Evolutionary conservation across 306 rosid genomes (phyloP), one percentile per base, ranked within the genome.

Genomic region (Chamaecrista fasciculata): DNA sequence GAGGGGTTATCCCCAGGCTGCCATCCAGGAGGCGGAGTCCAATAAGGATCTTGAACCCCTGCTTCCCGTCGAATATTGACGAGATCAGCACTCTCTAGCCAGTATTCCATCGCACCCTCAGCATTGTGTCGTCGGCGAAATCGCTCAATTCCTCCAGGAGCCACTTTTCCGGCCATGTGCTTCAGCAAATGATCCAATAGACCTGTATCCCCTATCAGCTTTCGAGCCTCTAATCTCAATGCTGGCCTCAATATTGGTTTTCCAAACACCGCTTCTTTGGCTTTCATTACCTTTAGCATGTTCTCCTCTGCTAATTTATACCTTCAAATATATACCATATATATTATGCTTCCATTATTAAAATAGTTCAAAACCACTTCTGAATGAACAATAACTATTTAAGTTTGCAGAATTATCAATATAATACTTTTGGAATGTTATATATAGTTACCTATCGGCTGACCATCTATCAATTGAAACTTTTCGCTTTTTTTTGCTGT

Each of bases 11-110:
- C 97, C 28, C 99, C 97, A 14, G 78, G 85, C 72, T 69, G 81
- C 99, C 99, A 94, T 12, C 95, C 97, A 8, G 81, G 83, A 11
- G 87, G 92, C 4, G 99, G 99, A 33, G 81, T 88, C 99, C 99
- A 94, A 42, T 85, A 88, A 47, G 95, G 81, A 71, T 94, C 99
- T 58, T 84, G 84, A 20, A 94, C 81, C 80, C 97, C 99, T 7
- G 86, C 94, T 47, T 91, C 80, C 77, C 36, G 78, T 66, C 99
- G 81, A 10, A 90, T 66, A 34, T 84, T 77, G 12, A 66, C 72
- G 53, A 94, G 74, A 67, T 94, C 92, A 71, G 97, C 97, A 69
- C 83, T 82, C 76, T 94, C 99, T 47, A 94, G 62, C 97, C 99
- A 94, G 67, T 91, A 94, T 66, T 88, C 99, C 96, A 94, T 91